Evolutionary conservation across 805 yeast genomes (phyloP).

Genomic region (Starmerella riodocensis): DNA sequence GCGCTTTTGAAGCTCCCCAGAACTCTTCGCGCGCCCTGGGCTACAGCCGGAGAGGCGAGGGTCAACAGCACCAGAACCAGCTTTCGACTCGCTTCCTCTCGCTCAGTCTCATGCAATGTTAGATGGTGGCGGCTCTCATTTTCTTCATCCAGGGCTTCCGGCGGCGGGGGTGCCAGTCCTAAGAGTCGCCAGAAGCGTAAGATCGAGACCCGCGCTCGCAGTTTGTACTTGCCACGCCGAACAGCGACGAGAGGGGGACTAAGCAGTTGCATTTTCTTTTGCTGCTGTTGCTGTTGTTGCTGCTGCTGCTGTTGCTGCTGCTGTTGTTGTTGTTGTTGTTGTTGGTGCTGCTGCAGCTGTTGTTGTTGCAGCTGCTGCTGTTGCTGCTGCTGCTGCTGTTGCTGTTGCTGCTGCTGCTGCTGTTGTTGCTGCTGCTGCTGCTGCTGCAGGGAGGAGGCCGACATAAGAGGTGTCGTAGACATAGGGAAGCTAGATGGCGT

Average conservation of each 20-base stretch:
- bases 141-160: slow-evolving; percentile 14
- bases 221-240: slow-evolving; percentile 20
- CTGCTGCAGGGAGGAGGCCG: too few species aligned
- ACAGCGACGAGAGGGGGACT: slow-evolving; percentile 26
- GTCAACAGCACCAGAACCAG: slow-evolving; percentile 20
- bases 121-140: slow-evolving; percentile 8
- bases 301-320: too few species aligned
- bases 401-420: too few species aligned
- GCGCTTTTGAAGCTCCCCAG: slow-evolving; percentile 23
- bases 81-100: too few species aligned
- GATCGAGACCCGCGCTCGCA: slow-evolving; percentile 29
- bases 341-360: too few species aligned
- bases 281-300: too few species aligned
- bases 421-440: too few species aligned
- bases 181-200: slow-evolving; percentile 31
- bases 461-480: neutral
- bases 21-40: slow-evolving; percentile 11
- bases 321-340: too few species aligned
- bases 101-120: slow-evolving; percentile 12
- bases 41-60: slow-evolving; percentile 12
- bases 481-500: neutral
- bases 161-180: slow-evolving; percentile 27
- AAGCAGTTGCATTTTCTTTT: slow-evolving; percentile 14
- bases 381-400: too few species aligned
- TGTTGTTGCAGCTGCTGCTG: too few species aligned